These are phyloP conservation scores for Sarocladium oryzae DNA, from an alignment of 2,329 filamentous ascomycete species.

Conservation along the genomic window DNA sequence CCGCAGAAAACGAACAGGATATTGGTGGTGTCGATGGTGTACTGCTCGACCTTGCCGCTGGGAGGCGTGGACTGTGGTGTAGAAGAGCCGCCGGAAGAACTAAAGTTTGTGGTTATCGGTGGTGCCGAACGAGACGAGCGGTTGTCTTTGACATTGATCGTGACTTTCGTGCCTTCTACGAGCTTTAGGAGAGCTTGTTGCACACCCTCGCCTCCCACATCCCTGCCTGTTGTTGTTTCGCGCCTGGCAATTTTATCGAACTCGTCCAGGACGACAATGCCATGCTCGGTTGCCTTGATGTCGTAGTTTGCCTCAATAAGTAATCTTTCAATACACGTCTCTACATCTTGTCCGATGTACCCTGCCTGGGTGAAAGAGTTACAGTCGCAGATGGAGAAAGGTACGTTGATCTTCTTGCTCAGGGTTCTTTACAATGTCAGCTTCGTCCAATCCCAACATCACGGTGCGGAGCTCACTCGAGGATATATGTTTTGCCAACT, in stretches of 20 bases:
- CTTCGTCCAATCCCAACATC: background rate
- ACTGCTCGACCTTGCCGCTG: conserved; percentile 51
- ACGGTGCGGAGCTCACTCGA: conserved; percentile 43
- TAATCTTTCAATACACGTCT: conserved; percentile 85
- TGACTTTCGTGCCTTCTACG: conserved; percentile 90
- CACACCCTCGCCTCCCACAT: conserved; percentile 93
- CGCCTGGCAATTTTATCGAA: conserved; percentile 94
- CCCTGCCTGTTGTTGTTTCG: conserved; percentile 81
- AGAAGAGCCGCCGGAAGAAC: conserved; percentile 34
- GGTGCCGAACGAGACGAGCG: conserved; percentile 48
- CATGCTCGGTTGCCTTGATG: conserved; percentile 74
- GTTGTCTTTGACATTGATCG: conserved; percentile 80
- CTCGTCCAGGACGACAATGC: conserved; percentile 93
- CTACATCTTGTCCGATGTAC: conserved; percentile 97
- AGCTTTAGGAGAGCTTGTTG: conserved; percentile 95
- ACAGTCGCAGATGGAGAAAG: conserved; percentile 92
- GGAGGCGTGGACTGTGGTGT: conserved; percentile 40
- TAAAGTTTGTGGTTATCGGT: conserved; percentile 48
- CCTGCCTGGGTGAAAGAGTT: conserved; percentile 94
- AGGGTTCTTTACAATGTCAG: conserved; percentile 56
- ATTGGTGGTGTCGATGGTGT: conserved; percentile 84
- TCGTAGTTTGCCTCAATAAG: conserved; percentile 89
- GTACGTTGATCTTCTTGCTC: conserved; percentile 87
- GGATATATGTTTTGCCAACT: conserved; percentile 93
- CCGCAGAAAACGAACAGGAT: conserved; percentile 97